Evolutionary conservation across 2,329 filamentous ascomycete genomes (phyloP).

Genomic region (Pestalotiopsis sp.): DNA sequence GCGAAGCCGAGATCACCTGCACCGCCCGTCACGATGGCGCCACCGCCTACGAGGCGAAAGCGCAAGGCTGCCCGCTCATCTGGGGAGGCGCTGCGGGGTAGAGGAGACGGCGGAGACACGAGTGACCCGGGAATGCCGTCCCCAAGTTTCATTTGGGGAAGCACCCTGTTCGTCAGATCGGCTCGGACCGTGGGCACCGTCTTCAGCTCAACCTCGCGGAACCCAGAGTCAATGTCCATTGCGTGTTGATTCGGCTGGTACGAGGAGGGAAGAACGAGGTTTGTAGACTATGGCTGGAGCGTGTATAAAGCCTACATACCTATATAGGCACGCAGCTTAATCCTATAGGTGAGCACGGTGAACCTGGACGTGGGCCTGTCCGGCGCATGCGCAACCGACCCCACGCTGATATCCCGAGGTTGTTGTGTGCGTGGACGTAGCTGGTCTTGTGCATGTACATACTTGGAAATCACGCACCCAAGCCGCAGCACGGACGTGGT

Average conservation of each 20-base stretch:
- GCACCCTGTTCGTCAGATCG: constrained; percentile 25
- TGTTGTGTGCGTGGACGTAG: background rate
- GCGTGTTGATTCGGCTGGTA: background rate
- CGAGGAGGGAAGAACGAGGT: background rate
- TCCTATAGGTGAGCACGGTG: no score
- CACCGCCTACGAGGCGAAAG: constrained; percentile 31
- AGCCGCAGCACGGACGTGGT: background rate
- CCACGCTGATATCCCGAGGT: background rate
- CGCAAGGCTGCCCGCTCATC: constrained; percentile 27
- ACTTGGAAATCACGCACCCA: background rate
- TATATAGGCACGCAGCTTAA: no score
- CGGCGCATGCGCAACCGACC: no score
- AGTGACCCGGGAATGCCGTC: constrained; percentile 24
- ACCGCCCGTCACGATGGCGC: constrained; percentile 33
- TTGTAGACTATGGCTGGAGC: background rate
- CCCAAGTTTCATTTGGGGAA: constrained; percentile 29
- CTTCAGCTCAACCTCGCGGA: constrained; percentile 4
- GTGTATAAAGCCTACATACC: background rate
- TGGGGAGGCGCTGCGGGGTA: constrained; percentile 22
- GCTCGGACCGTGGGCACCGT: constrained; percentile 28
- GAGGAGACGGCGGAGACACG: constrained; percentile 27
- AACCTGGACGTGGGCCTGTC: no score
- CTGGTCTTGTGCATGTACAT: background rate
- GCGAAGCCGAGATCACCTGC: constrained; percentile 33
- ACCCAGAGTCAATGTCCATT: constrained; percentile 7